Evolutionary conservation across 495 filamentous ascomycete species (phyloP).

Genomic region (Stereocaulon alpinum): DNA sequence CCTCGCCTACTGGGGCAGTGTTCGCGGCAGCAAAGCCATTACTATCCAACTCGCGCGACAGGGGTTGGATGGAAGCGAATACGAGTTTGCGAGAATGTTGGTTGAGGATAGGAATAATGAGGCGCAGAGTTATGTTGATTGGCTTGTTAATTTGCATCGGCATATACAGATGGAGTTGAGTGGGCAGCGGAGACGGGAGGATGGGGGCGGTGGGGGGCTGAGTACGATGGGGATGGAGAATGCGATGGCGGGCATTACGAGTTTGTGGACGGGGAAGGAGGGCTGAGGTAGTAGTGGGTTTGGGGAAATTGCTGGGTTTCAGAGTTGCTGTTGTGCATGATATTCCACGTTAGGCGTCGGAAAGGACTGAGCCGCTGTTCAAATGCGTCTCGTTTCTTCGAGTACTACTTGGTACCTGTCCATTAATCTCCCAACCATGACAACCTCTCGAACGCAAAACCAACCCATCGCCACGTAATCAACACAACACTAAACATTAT

Average conservation of each 20-base stretch:
- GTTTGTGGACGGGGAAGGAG: constrained; percentile 18
- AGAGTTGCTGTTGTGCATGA: too few species aligned
- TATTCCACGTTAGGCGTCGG: too few species aligned
- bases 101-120: constrained; percentile 96
- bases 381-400: too few species aligned
- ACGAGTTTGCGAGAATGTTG: constrained; percentile 83
- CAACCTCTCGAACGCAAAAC: too few species aligned
- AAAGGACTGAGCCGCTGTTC: too few species aligned
- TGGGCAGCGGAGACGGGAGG: constrained; percentile 68
- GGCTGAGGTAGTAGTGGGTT: not conserved
- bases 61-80: constrained; percentile 89
- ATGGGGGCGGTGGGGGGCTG: constrained; percentile 35
- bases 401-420: too few species aligned
- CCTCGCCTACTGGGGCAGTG: constrained; percentile 69
- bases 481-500: too few species aligned
- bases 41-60: constrained; percentile 87
- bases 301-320: not conserved
- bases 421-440: too few species aligned
- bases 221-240: constrained; percentile 34
- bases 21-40: constrained; percentile 77
- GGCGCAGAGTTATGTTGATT: constrained; percentile 95
- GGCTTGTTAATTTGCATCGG: constrained; percentile 91
- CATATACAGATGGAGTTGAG: constrained; percentile 80
- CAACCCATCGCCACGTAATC: too few species aligned
- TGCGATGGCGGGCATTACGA: constrained; percentile 48